Evolutionary conservation across 1,284 basidiomycete species (phyloP).

Genomic region (Leccinum pallidistipes): DNA sequence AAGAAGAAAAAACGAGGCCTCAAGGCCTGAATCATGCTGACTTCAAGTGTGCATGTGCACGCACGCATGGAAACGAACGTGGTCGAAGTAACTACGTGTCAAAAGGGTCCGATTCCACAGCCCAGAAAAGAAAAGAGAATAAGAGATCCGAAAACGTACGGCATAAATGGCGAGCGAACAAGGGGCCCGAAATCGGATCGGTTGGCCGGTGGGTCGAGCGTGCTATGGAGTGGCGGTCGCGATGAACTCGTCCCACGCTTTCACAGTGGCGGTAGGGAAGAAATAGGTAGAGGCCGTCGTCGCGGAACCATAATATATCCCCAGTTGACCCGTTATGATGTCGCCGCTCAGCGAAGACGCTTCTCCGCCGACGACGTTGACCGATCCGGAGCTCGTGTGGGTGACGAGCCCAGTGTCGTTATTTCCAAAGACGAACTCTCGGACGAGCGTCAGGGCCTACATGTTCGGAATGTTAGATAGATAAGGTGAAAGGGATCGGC

Average conservation of each 20-base stretch:
- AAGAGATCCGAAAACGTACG: not conserved
- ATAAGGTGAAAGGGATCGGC: not conserved
- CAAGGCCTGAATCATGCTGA: not conserved
- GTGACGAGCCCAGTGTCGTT: conserved; percentile 53
- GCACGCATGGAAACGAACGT: not conserved
- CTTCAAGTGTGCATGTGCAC: not conserved
- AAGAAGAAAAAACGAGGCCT: too few relatives aligned
- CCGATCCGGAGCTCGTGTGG: conserved; percentile 18
- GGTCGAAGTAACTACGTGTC: not conserved
- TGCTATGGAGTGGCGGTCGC: conserved; percentile 14
- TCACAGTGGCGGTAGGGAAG: conserved; percentile 53
- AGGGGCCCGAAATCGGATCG: not conserved
- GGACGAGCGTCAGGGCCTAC: conserved; percentile 58
- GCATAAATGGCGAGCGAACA: not conserved
- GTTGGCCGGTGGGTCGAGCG: not conserved
- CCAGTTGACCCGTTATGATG: conserved; percentile 50
- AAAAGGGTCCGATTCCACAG: not conserved
- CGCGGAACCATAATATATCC: conserved; percentile 52
- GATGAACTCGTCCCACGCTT: conserved; percentile 54
- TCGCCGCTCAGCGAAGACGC: conserved; percentile 42
- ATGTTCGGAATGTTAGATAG: not conserved
- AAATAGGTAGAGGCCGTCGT: conserved; percentile 50
- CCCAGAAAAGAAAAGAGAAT: not conserved
- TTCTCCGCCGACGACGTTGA: conserved; percentile 57
- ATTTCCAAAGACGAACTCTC: conserved; percentile 58